Evolutionary conservation across 1,284 basidiomycete species (phyloP).

Genomic region (Cryptococcus sp.): DNA sequence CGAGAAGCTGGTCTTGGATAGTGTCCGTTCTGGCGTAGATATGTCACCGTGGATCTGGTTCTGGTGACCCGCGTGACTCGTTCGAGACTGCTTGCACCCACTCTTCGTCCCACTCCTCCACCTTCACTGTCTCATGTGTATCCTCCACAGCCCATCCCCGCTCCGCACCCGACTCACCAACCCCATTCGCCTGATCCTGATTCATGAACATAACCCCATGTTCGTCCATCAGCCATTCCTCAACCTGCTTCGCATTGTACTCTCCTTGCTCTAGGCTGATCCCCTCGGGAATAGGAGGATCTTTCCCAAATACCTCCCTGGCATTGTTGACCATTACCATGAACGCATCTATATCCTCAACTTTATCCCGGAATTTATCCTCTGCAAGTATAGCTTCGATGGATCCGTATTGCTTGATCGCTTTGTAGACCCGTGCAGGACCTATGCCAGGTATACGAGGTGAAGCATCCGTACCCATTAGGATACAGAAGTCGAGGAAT

Average conservation of each 20-base stretch:
- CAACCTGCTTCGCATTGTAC: slow-evolving; percentile 21
- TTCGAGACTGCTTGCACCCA: slow-evolving; percentile 61
- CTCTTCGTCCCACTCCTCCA: slow-evolving; percentile 58
- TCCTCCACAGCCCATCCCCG: slow-evolving; percentile 70
- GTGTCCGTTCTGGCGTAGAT: too few relatives aligned
- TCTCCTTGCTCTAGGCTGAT: slow-evolving; percentile 11
- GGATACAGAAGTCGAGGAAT: slow-evolving; percentile 75
- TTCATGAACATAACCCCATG: slow-evolving; percentile 25
- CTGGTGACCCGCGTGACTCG: too few relatives aligned
- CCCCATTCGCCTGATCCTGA: neutral
- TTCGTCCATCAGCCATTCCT: slow-evolving; percentile 27
- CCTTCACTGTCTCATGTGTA: slow-evolving; percentile 60
- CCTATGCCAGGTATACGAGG: slow-evolving; percentile 74
- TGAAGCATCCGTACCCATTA: slow-evolving; percentile 85
- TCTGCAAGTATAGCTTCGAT: slow-evolving; percentile 67
- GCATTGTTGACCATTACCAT: slow-evolving; percentile 36
- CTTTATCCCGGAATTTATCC: slow-evolving; percentile 17
- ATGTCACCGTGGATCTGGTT: too few relatives aligned
- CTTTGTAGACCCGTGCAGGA: slow-evolving; percentile 64
- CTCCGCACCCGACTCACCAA: slow-evolving; percentile 57
- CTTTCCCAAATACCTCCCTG: slow-evolving; percentile 38
- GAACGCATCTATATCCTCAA: slow-evolving; percentile 24
- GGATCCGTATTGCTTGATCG: slow-evolving; percentile 63
- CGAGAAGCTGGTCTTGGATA: too few relatives aligned
- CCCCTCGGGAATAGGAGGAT: slow-evolving; percentile 29